Base-by-base conservation (phyloP, 345 rosid genomes). In the Eucalyptus sideroxylon region DNA sequence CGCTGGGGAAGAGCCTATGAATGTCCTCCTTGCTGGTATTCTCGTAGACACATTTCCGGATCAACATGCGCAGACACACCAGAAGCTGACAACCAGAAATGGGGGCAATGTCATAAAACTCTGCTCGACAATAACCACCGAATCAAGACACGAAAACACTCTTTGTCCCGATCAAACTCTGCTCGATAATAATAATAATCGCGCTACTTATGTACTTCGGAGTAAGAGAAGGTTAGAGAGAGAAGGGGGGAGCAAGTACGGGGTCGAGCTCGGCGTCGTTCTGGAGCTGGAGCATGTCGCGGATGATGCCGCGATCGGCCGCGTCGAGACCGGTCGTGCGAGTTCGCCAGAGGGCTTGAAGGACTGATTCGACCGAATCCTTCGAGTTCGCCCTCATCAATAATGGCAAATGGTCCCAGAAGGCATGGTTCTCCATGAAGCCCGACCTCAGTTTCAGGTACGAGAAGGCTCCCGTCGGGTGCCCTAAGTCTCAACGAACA, bases 251-350 rank as follows among this genome's bases (percentile, higher is more conserved):
- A 49, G 24, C 80, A 53, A 86, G 16, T 87, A 95, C 97, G 4
- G 97, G 97, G 91, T 95, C 96, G 91, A 95, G 96, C 86, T 93
- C 95, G 91, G 95, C 37, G 49, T 94, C 95, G 91, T 92, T 91
- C 49, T 93, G 94, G 89, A 95, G 95, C 88, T 93, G 95, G 51
- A 95, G 96, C 92, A 93, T 91, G 86, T 93, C 90, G 89, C 91
- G 62, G 93, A 95, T 90, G 91, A 93, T 87, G 62, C 50, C 93
- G 59, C 96, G 96, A 89, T 88, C 95, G 87, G 93, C 94, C 80
- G 94, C 88, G 69, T 92, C 95, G 65, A 95, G 95, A 65, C 97
- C 96, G 86, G 94, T 93, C 65, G 89, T 89, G 47, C 96, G 95
- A 86, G 96, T 94, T 86, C 92, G 91, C 96, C 96, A 95, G 40